Evolutionary conservation across 2,329 filamentous ascomycete species (phyloP).

Genomic region (Fusarium sp.): DNA sequence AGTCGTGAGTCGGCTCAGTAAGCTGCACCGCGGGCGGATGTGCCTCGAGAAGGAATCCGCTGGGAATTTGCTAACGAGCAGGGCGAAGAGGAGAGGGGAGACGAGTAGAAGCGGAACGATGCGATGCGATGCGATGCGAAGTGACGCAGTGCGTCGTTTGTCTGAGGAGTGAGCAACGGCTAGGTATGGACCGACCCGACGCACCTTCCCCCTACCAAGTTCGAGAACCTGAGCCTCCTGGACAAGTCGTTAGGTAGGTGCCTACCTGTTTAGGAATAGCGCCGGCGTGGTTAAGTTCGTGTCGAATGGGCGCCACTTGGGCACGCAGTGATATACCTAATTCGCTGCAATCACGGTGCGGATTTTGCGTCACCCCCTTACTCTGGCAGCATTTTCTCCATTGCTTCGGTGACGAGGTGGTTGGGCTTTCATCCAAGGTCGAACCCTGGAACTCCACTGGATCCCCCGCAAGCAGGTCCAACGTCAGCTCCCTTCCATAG

Average conservation of each 20-base stretch:
- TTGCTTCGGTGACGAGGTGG: background rate
- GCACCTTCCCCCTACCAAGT: conserved; percentile 34
- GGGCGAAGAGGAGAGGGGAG: conserved; percentile 2
- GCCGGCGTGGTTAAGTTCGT: background rate
- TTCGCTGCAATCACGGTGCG: background rate
- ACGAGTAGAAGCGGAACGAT: conserved; percentile 21
- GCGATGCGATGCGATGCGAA: conserved; percentile 36
- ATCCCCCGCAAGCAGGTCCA: conserved; percentile 3
- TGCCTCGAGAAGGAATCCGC: conserved; percentile 23
- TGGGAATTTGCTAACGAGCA: conserved; percentile 14
- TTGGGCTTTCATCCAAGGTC: conserved; percentile 6
- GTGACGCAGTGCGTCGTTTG: conserved; percentile 48
- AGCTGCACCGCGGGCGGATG: conserved; percentile 36
- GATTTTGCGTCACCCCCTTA: conserved; percentile 12
- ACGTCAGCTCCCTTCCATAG: conserved; percentile 10
- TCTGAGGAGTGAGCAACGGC: conserved; percentile 41
- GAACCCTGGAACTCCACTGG: conserved; percentile 7
- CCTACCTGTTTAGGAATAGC: conserved; percentile 12
- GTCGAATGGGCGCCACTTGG: background rate
- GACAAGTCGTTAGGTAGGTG: background rate
- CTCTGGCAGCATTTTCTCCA: background rate
- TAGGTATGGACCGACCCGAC: conserved; percentile 35
- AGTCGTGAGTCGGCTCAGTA: conserved; percentile 31
- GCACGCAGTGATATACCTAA: background rate
- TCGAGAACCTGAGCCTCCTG: conserved; percentile 19